Conservation (phyloP, 805 yeast genomes). For the Candida bentonensis region DNA sequence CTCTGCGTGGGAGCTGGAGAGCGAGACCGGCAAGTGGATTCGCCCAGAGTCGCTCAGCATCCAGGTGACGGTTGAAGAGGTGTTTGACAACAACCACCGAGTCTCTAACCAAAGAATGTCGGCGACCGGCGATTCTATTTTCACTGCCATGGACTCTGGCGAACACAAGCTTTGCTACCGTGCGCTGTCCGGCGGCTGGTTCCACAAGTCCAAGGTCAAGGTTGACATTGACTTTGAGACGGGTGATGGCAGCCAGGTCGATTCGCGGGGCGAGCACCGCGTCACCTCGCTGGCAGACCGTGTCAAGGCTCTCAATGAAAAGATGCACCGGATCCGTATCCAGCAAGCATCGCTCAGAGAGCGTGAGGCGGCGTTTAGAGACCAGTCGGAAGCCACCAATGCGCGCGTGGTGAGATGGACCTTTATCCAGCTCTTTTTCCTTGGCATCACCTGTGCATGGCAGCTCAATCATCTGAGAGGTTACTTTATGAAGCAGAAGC, state of each 20-base stretch:
- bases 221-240: conserved; percentile 59
- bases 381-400: conserved; percentile 65
- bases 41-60: conserved; percentile 40
- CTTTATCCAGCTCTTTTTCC: conserved; percentile 50
- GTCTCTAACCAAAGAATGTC: conserved; percentile 55
- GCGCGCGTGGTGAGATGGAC: conserved; percentile 63
- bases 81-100: conserved; percentile 70
- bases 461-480: conserved; percentile 66
- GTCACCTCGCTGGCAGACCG: conserved; percentile 39
- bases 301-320: conserved; percentile 41
- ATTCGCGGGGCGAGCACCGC: conserved; percentile 43
- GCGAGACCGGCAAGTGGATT: conserved; percentile 33
- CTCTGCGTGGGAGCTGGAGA: conserved; percentile 50
- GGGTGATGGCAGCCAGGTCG: conserved; percentile 49
- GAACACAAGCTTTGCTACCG: conserved; percentile 75
- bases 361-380: conserved; percentile 64
- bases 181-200: conserved; percentile 45
- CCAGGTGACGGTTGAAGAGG: conserved; percentile 62
- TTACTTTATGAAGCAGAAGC: conserved; percentile 79
- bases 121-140: conserved; percentile 55
- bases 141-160: conserved; percentile 71
- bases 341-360: conserved; percentile 52
- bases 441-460: conserved; percentile 56
- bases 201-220: conserved; percentile 46
- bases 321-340: conserved; percentile 41